Evolutionary conservation across 23 red algal species (phyloP).

Genomic region (Cyanidium caldarium): DNA sequence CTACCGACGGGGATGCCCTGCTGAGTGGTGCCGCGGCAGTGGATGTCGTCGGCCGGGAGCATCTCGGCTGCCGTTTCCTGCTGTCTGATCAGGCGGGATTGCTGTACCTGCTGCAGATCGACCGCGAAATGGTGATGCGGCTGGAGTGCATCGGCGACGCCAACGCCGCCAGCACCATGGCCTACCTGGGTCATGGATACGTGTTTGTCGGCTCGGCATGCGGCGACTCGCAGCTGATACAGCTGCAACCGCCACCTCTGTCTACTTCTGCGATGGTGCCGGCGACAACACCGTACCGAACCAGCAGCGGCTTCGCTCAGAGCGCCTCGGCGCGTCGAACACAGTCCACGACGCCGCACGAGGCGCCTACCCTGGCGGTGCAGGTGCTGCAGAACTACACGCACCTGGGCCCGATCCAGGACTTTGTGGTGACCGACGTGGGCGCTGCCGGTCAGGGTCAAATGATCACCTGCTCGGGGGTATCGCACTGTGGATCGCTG

Average conservation of each 20-base stretch:
- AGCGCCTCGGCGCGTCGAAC: background rate
- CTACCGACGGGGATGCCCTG: background rate
- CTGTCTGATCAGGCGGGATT: conserved; percentile 68
- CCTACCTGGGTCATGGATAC: conserved; percentile 67
- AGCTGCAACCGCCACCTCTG: conserved; percentile 19
- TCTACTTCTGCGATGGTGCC: too few relatives aligned
- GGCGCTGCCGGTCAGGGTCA: conserved; percentile 62
- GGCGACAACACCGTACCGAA: too few relatives aligned
- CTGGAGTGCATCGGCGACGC: conserved; percentile 68
- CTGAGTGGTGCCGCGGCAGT: background rate
- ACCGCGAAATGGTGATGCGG: conserved; percentile 12
- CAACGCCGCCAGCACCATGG: conserved; percentile 36
- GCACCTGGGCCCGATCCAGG: conserved; percentile 77
- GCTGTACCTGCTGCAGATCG: conserved; percentile 60
- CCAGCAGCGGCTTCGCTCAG: background rate
- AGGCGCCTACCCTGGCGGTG: conserved; percentile 15
- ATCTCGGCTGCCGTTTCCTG: conserved; percentile 45
- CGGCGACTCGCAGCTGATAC: conserved; percentile 78
- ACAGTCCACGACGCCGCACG: conserved; percentile 2
- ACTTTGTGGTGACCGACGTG: conserved; percentile 73
- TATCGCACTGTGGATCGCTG: conserved; percentile 56
- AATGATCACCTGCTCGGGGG: conserved; percentile 88
- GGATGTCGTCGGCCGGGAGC: conserved; percentile 19
- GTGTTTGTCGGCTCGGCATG: conserved; percentile 58
- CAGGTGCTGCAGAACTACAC: conserved; percentile 67